Conservation (phyloP, 75 land plant species). For the Selaginella moellendorffii region DNA sequence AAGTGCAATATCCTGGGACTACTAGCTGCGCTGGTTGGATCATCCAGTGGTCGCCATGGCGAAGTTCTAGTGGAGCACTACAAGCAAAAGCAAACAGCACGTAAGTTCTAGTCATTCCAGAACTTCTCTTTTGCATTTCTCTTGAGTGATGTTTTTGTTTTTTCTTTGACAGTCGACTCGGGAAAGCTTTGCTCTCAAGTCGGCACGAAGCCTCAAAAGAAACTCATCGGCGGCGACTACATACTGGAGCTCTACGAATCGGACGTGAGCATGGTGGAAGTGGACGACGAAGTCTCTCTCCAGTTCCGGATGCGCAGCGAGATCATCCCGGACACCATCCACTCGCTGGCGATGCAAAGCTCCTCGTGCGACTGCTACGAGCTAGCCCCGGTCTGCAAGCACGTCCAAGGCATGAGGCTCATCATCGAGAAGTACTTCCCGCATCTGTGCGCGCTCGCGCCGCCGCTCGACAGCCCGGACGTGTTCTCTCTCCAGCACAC, state of each 20-base stretch:
- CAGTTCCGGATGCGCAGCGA: not conserved
- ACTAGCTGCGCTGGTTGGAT: not conserved
- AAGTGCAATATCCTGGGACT: not conserved
- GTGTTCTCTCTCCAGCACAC: not conserved
- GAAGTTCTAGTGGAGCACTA: constrained; percentile 4
- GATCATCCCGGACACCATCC: not conserved
- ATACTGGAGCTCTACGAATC: not conserved
- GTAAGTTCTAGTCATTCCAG: not conserved
- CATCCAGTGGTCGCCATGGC: not conserved
- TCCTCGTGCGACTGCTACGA: constrained; percentile 1
- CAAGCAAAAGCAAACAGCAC: not conserved
- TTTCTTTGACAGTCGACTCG: not conserved
- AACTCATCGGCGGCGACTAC: not conserved
- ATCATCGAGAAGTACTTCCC: constrained; percentile 3
- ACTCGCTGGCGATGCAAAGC: not conserved
- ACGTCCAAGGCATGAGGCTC: not conserved
- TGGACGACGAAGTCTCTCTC: not conserved
- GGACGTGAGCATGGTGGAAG: not conserved
- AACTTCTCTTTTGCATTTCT: not conserved
- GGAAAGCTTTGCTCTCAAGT: not conserved
- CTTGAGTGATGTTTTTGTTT: not conserved
- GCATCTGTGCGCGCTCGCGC: not conserved
- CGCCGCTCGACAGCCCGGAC: not conserved
- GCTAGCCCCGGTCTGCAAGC: not conserved
- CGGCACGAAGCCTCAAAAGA: not conserved